A percentile compares a stretch with the other conserved stretches of the same genome.
These are phyloP conservation scores for Xylaria polymorpha DNA, from an alignment of 2,329 filamentous ascomycete species.

Conservation along the genomic window DNA sequence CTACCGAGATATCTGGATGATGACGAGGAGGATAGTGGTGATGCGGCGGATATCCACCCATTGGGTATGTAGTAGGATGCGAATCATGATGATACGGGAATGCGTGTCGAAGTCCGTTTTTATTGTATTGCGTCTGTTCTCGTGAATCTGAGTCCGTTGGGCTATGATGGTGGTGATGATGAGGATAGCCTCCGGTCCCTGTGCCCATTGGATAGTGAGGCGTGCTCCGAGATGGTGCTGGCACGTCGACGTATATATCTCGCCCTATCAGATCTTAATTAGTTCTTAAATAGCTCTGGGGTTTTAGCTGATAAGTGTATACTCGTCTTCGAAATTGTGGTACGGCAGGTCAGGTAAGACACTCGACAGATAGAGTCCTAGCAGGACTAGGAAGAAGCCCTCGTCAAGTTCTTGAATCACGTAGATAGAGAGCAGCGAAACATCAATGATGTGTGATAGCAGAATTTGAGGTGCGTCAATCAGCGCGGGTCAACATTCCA, in stretches of 20 bases:
- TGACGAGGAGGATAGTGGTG: background rate
- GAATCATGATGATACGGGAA: background rate
- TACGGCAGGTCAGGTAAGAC: slow-evolving; percentile 15
- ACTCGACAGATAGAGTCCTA: slow-evolving; percentile 9
- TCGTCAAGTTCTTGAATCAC: background rate
- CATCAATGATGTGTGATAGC: background rate
- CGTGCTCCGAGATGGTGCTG: background rate
- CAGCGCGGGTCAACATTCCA: background rate
- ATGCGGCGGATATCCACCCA: slow-evolving; percentile 2
- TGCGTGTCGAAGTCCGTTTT: background rate
- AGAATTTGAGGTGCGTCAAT: background rate
- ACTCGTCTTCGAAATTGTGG: slow-evolving; percentile 7
- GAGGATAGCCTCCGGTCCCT: background rate
- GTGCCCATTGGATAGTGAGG: background rate
- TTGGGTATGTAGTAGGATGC: slow-evolving; percentile 1
- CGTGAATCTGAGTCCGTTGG: background rate
- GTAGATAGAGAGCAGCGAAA: background rate
- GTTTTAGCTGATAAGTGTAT: background rate
- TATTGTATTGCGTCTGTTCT: background rate
- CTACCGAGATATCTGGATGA: background rate
- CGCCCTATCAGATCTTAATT: background rate
- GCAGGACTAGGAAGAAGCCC: background rate
- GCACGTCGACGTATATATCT: background rate
- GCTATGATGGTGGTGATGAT: background rate
- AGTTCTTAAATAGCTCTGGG: background rate